Conservation (phyloP, 129 eudicot species). For the Flaveria linearis region DNA sequence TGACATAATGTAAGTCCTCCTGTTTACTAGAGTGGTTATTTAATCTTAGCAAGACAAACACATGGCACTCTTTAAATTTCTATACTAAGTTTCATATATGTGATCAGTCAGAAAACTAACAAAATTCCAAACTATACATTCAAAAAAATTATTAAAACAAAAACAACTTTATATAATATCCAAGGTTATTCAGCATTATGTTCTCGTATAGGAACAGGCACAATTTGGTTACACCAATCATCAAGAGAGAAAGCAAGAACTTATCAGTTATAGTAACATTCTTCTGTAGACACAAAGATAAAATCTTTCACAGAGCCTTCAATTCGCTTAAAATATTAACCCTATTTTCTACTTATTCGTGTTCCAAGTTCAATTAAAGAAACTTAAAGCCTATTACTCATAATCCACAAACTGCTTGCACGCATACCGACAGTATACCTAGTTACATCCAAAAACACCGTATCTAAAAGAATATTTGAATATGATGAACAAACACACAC, state of each 20-base stretch:
- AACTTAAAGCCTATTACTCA: not conserved
- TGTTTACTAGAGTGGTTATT: not conserved
- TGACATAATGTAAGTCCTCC: not conserved
- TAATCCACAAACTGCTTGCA: conserved; percentile 13
- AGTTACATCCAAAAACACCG: conserved; percentile 1
- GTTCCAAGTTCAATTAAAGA: conserved; percentile 1
- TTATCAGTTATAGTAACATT: not conserved
- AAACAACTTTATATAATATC: not conserved
- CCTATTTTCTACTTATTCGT: not conserved
- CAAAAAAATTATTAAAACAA: not conserved
- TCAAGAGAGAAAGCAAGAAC: not conserved
- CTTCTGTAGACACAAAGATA: not conserved
- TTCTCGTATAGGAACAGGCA: not conserved
- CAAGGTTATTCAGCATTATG: conserved; percentile 1
- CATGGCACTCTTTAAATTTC: not conserved
- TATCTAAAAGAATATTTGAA: conserved; percentile 9
- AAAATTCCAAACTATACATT: not conserved
- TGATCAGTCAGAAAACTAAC: not conserved
- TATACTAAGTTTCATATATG: not conserved
- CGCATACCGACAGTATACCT: conserved; percentile 3
- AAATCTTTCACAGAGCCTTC: not conserved
- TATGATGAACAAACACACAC: conserved; percentile 5
- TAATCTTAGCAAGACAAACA: not conserved
- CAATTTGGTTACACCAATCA: not conserved
- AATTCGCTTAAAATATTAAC: not conserved